Evolutionary conservation across 768 basidiomycete species (phyloP).

Genomic region (Russula vinacea): DNA sequence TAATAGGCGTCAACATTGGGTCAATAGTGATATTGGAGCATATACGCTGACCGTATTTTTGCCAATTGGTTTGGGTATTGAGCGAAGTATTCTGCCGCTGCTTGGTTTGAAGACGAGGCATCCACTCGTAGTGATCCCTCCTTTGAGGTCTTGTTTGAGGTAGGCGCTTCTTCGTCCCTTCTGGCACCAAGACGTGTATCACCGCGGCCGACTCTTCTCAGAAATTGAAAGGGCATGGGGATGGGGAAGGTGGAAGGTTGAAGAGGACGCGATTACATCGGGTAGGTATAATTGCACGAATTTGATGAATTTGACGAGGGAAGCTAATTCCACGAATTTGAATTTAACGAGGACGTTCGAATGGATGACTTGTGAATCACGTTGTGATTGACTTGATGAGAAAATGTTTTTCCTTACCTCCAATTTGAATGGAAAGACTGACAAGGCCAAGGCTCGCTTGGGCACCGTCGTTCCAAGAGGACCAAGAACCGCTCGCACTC

Average conservation of each 20-base stretch:
- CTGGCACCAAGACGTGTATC: background rate
- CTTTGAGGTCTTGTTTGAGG: constrained; percentile 1
- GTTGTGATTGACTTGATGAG: too few species aligned
- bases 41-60: constrained; percentile 25
- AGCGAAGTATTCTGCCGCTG: background rate
- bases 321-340: constrained; percentile 6
- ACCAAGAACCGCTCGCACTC: constrained; percentile 29
- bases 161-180: background rate
- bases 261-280: background rate
- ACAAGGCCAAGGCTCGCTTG: constrained; percentile 27
- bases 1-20: background rate
- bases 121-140: background rate
- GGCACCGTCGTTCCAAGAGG: constrained; percentile 28
- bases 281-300: background rate
- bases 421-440: background rate
- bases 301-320: constrained; percentile 4
- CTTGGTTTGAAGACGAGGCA: background rate
- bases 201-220: background rate
- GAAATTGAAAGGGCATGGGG: background rate
- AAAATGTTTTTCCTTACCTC: background rate
- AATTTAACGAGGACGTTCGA: background rate
- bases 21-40: background rate
- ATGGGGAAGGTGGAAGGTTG: background rate
- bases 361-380: background rate
- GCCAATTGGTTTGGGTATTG: constrained; percentile 29